Evolutionary conservation across 2,329 filamentous ascomycete species (phyloP).

Genomic region (Pseudocercospora fuligena): DNA sequence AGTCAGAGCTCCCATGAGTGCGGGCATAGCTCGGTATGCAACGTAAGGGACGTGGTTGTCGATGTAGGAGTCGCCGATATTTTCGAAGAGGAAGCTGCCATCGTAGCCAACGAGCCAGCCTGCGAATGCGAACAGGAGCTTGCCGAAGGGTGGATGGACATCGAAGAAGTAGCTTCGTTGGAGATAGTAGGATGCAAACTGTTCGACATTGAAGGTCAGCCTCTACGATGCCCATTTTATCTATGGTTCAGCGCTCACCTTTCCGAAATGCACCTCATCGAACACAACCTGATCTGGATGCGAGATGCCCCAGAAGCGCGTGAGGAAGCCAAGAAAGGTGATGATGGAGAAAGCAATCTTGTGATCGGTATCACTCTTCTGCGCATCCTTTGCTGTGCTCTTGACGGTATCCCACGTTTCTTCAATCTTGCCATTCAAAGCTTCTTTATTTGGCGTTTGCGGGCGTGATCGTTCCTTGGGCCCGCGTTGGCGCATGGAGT

Average conservation of each 20-base stretch:
- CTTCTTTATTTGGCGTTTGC: constrained; percentile 27
- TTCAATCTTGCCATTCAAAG: constrained; percentile 40
- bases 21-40: constrained; percentile 90
- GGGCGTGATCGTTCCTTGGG: constrained; percentile 31
- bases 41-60: constrained; percentile 97
- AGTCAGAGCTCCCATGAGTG: constrained; percentile 87
- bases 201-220: constrained; percentile 29
- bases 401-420: constrained; percentile 47
- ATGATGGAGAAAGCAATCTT: constrained; percentile 76
- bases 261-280: constrained; percentile 98
- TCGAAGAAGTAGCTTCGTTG: constrained; percentile 99
- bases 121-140: constrained; percentile 95
- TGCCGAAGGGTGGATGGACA: constrained; percentile 96
- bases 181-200: constrained; percentile 74
- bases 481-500: constrained; percentile 30
- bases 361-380: constrained; percentile 76
- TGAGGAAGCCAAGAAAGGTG: constrained; percentile 83
- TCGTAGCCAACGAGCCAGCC: constrained; percentile 98
- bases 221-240: neutral
- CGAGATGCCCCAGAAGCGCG: constrained; percentile 93
- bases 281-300: constrained; percentile 98
- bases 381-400: constrained; percentile 36
- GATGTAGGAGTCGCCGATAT: constrained; percentile 98
- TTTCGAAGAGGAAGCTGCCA: constrained; percentile 96
- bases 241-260: constrained; percentile 64